Percentiles rank a stretch among this genome's conserved stretches.
phyloP scores from a whole-genome alignment of 2,329 filamentous ascomycete species.

The Scopulariopsis brevicaulis region DNA sequence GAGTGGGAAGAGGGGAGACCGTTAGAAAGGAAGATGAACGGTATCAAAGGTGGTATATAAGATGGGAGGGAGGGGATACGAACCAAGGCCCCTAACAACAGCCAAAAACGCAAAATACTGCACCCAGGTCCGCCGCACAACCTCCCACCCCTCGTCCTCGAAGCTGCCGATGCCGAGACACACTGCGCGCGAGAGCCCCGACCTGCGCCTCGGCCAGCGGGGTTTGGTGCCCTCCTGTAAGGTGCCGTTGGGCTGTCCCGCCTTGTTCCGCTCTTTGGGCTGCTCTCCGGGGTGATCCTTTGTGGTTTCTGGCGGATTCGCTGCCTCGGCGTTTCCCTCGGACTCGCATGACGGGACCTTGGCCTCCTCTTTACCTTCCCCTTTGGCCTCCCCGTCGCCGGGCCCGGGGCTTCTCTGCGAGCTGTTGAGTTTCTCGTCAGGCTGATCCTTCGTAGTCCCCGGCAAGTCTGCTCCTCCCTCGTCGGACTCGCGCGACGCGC shows the following conservation, averaged over 20 bases:
- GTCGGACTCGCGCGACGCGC: slow-evolving; percentile 4
- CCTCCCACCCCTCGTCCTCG: slow-evolving; percentile 28
- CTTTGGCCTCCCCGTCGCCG: too few species aligned
- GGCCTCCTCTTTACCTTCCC: too few species aligned
- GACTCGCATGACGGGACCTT: too few species aligned
- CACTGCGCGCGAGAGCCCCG: slow-evolving; percentile 21
- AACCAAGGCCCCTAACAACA: slow-evolving; percentile 20
- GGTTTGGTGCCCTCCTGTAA: not conserved
- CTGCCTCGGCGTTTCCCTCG: too few species aligned
- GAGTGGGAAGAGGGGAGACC: not conserved
- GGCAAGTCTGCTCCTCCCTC: not conserved
- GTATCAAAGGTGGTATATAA: not conserved
- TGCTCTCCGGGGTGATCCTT: too few species aligned
- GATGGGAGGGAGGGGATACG: not conserved
- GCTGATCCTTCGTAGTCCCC: too few species aligned
- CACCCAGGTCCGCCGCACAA: slow-evolving; percentile 31
- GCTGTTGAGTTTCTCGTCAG: too few species aligned
- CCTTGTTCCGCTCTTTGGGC: not conserved
- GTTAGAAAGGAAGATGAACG: not conserved
- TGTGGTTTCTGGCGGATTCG: too few species aligned
- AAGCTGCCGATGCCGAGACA: slow-evolving; percentile 46
- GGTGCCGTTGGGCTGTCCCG: not conserved
- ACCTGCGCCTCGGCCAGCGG: not conserved
- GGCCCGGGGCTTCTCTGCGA: too few species aligned
- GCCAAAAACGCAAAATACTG: slow-evolving; percentile 41